phyloP scores from a whole-genome alignment of 1,139 yeast genomes.

The Candida gigantensis region DNA sequence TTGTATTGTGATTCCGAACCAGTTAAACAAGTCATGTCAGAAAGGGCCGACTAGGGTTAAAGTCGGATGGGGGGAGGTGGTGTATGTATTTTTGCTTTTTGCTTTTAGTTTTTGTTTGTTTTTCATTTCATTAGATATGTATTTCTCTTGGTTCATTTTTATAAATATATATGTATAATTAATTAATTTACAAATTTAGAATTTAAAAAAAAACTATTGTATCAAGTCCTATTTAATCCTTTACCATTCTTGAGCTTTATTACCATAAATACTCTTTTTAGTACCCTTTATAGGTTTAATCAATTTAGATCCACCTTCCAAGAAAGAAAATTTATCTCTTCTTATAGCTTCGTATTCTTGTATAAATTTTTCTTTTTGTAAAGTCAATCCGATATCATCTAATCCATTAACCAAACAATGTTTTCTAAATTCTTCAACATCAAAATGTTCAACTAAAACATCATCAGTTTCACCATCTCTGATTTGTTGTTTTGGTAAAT shows the following conservation, averaged over 20 bases:
- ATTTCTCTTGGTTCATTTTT: too few relatives aligned
- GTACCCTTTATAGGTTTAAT: conserved; percentile 69
- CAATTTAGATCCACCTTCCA: conserved; percentile 79
- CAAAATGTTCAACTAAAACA: conserved; percentile 78
- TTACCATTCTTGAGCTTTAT: conserved; percentile 79
- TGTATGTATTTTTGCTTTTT: too few relatives aligned
- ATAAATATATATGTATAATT: too few relatives aligned
- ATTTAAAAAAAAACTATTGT: too few relatives aligned
- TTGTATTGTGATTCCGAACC: conserved; percentile 90
- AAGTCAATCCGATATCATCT: conserved; percentile 94
- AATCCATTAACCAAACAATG: conserved; percentile 92
- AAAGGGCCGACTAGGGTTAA: conserved; percentile 44
- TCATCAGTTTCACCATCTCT: conserved; percentile 64
- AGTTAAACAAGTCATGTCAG: conserved; percentile 83
- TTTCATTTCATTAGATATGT: conserved; percentile 1
- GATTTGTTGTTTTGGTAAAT: conserved; percentile 83
- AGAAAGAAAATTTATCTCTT: conserved; percentile 79
- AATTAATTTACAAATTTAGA: too few relatives aligned
- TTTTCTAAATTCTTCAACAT: conserved; percentile 87
- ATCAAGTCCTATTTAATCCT: too few relatives aligned
- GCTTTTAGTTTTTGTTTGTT: too few relatives aligned
- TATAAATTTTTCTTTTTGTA: conserved; percentile 83
- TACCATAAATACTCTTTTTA: conserved; percentile 69
- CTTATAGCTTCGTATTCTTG: conserved; percentile 72
- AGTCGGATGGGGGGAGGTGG: too few relatives aligned